Evolutionary conservation across 1,139 yeast species (phyloP).

Genomic region (Torulaspora pretoriensis): DNA sequence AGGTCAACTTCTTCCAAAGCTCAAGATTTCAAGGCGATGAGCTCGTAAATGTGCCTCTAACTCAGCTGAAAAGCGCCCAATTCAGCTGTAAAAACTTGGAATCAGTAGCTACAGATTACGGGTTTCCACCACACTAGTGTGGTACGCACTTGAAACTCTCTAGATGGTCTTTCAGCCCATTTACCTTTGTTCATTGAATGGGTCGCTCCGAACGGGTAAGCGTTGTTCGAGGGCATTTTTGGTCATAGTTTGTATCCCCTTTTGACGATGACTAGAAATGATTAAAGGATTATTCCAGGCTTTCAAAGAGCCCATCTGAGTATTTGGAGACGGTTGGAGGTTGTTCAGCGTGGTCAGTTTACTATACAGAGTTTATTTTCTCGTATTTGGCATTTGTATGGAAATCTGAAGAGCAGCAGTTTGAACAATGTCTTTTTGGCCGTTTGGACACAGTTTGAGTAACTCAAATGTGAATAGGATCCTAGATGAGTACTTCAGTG

Average conservation of each 20-base stretch:
- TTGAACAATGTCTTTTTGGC: conserved; percentile 44
- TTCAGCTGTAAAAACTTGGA: not conserved
- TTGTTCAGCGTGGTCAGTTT: conserved; percentile 1
- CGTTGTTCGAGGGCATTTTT: not conserved
- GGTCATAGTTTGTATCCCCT: conserved; percentile 6
- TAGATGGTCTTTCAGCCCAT: not conserved
- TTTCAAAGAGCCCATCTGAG: not conserved
- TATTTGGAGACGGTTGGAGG: not conserved
- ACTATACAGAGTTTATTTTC: not conserved
- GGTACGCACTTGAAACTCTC: no score
- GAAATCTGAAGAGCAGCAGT: not conserved
- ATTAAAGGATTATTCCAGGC: not conserved
- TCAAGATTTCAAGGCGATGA: not conserved
- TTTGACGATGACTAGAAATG: not conserved
- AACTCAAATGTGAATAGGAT: conserved; percentile 38
- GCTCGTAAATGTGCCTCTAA: not conserved
- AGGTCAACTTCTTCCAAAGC: not conserved
- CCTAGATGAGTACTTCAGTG: conserved; percentile 37
- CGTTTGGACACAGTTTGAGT: conserved; percentile 42
- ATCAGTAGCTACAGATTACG: not conserved
- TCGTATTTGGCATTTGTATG: not conserved
- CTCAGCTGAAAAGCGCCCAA: not conserved
- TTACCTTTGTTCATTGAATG: not conserved
- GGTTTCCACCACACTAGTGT: not conserved
- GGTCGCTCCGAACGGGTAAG: conserved; percentile 1